Evolutionary conservation across 1,139 yeast genomes (phyloP).

Genomic region (Hyphopichia khmerensis): DNA sequence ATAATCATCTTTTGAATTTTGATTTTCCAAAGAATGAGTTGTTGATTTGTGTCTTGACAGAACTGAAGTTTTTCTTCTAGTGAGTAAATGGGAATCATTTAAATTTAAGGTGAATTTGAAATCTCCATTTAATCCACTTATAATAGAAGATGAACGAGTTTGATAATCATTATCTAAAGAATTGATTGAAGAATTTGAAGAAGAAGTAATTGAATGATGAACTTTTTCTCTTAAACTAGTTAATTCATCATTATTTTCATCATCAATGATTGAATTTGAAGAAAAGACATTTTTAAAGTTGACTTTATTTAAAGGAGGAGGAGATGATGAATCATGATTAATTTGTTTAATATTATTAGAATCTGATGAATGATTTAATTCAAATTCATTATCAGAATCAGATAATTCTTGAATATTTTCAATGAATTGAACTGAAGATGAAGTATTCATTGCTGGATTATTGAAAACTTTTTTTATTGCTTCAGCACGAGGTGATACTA

Average conservation of each 20-base stretch:
- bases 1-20: background rate
- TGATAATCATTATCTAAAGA: slow-evolving; percentile 22
- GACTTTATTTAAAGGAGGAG: slow-evolving; percentile 15
- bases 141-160: slow-evolving; percentile 45
- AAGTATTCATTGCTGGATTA: slow-evolving; percentile 41
- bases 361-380: slow-evolving; percentile 18
- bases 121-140: slow-evolving; percentile 39
- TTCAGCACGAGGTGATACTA: slow-evolving; percentile 36
- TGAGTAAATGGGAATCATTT: slow-evolving; percentile 41
- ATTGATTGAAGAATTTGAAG: slow-evolving; percentile 4
- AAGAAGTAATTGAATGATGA: slow-evolving; percentile 7
- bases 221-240: slow-evolving; percentile 5
- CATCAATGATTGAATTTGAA: slow-evolving; percentile 15
- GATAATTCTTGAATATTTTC: slow-evolving; percentile 13
- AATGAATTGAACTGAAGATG: slow-evolving; percentile 20
- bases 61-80: slow-evolving; percentile 32
- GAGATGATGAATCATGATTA: slow-evolving; percentile 5
- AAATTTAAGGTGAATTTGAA: slow-evolving; percentile 44
- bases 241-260: slow-evolving; percentile 19
- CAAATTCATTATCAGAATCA: slow-evolving; percentile 9
- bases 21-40: background rate
- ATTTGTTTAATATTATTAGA: slow-evolving; percentile 18
- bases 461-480: slow-evolving; percentile 49
- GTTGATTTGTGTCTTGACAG: slow-evolving; percentile 2
- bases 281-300: slow-evolving; percentile 37